Conservation (phyloP, 1,139 yeast species). For the Lodderomyces elongisporus region DNA sequence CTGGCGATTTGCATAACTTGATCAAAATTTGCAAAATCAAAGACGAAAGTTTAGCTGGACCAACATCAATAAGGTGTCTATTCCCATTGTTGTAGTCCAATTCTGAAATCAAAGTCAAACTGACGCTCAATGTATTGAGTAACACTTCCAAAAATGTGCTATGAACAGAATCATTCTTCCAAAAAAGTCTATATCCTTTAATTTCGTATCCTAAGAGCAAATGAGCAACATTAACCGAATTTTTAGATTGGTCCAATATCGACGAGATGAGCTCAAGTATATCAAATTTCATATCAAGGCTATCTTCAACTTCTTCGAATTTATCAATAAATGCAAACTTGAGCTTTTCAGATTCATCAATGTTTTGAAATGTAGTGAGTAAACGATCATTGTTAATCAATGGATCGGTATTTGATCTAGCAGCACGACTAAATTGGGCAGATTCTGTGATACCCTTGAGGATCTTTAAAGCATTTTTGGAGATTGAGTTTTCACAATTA, state of each 20-base stretch:
- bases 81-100: constrained; percentile 35
- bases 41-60: constrained; percentile 55
- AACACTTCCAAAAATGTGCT: constrained; percentile 55
- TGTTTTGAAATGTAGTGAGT: constrained; percentile 66
- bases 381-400: constrained; percentile 55
- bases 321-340: constrained; percentile 71
- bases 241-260: constrained; percentile 46
- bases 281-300: constrained; percentile 48
- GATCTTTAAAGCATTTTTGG: constrained; percentile 49
- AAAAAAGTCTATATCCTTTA: constrained; percentile 28
- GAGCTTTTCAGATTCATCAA: constrained; percentile 68
- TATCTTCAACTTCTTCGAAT: constrained; percentile 42
- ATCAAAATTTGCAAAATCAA: constrained; percentile 56
- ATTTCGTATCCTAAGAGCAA: constrained; percentile 65
- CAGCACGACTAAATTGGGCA: constrained; percentile 37
- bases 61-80: constrained; percentile 39
- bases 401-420: constrained; percentile 26
- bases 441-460: constrained; percentile 49
- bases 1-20: constrained; percentile 51
- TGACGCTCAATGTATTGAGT: constrained; percentile 43
- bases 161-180: constrained; percentile 11
- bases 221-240: constrained; percentile 57
- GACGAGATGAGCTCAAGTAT: constrained; percentile 54
- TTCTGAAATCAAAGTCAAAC: constrained; percentile 39
- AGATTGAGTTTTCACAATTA: constrained; percentile 52